Base-by-base conservation (phyloP, 1,139 yeast species). In the Hansenula anomala region DNA sequence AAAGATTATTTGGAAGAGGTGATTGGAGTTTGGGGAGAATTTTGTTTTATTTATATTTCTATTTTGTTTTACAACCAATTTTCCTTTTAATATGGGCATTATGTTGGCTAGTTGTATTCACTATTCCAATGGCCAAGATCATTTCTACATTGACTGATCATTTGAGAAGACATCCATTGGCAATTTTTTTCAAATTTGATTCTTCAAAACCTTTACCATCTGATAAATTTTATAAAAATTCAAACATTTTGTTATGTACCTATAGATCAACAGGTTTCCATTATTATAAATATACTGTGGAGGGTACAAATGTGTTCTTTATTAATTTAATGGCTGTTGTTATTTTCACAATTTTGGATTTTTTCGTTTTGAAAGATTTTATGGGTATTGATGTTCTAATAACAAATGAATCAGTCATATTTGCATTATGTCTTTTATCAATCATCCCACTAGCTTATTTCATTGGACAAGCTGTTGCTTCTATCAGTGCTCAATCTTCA, bases 401-500 rank as follows among this genome's bases (percentile, higher is more conserved):
- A 40, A 82, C 95, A 0, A 68, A 80, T 48, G 79, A 36, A 60
- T 75, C 61, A 1, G 51, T 63, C 9, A 71, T 89, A 34, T 94
- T 92, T 55, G 69, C 77, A 38, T 67, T 89, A 22, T 85, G 96
- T 60, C 67, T 92, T 45, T 71, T 85, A 38, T 85, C 97, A 2
- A 87, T 92, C 45, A 77, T 92, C 36, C 98, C 99, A 3, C 69
- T 92, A 49, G 98, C 98, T 0, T 92, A 92, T 59, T 92, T 90
- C 60, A 90, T 92, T 54, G 99, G 99, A 4, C 97, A 92, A 61
- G 98, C 97, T 2, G 98, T 92, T 20, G 99, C 99, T 0, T 90
- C 97, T 2, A 92, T 92, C 47, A 86, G 96, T 4, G 97, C 98
- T 0, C 98, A 94, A 64, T 88, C 97, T 1, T 90, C 97, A 0